A percentile compares a stretch with the other conserved stretches of the same genome.
Conservation (phyloP, 805 yeast genomes). For the Hanseniaspora vineae region DNA sequence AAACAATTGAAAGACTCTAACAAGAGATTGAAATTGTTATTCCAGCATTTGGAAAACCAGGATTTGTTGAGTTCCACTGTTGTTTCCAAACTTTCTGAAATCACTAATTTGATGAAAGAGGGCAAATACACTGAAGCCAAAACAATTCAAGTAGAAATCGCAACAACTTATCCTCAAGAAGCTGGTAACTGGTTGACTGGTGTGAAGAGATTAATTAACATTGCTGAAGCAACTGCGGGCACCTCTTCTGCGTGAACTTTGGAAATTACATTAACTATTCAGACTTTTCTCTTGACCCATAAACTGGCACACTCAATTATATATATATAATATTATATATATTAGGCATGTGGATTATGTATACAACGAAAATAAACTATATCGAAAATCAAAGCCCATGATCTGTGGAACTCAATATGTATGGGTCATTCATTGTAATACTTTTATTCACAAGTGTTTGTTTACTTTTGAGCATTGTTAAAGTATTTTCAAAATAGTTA, state of each 20-base stretch:
- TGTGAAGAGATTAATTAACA: constrained; percentile 72
- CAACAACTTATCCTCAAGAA: constrained; percentile 53
- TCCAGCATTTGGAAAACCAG: constrained; percentile 62
- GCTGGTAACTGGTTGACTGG: constrained; percentile 91
- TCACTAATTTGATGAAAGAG: constrained; percentile 37
- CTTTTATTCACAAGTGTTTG: too few species aligned
- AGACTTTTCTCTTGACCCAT: too few species aligned
- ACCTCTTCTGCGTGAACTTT: not conserved
- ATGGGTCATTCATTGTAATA: too few species aligned
- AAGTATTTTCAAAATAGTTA: too few species aligned
- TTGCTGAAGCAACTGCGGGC: constrained; percentile 37
- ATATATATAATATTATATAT: too few species aligned
- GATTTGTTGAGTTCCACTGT: constrained; percentile 51
- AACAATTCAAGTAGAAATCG: constrained; percentile 40
- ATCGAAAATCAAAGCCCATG: too few species aligned
- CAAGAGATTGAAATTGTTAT: constrained; percentile 64
- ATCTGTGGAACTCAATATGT: too few species aligned
- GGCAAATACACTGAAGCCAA: constrained; percentile 51
- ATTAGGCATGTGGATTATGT: too few species aligned
- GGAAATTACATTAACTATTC: not conserved
- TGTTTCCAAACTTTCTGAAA: constrained; percentile 35
- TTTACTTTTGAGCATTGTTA: too few species aligned
- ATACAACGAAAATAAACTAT: too few species aligned
- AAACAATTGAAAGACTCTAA: constrained; percentile 73
- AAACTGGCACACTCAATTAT: too few species aligned